Evolutionary conservation across 2,329 filamentous ascomycete genomes (phyloP).

Genomic region (Cladorrhinum sp.): DNA sequence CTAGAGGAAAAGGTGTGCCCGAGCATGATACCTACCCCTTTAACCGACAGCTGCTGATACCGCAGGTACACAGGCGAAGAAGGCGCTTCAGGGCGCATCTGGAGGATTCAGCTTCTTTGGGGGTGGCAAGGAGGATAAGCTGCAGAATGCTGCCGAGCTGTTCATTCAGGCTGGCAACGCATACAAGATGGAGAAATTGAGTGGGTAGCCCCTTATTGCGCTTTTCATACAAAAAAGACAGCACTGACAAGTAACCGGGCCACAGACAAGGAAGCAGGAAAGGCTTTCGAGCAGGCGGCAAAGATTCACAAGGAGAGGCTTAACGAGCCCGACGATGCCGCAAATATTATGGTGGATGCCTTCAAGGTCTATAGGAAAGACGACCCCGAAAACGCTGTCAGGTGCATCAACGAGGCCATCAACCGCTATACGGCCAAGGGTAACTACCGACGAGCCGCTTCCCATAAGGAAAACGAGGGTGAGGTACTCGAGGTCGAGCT

Average conservation of each 20-base stretch:
- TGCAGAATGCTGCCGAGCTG: slow-evolving; percentile 81
- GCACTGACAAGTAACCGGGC: slow-evolving; percentile 2
- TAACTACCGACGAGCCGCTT: slow-evolving; percentile 86
- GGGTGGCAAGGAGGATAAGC: slow-evolving; percentile 81
- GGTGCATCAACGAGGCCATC: slow-evolving; percentile 77
- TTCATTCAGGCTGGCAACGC: slow-evolving; percentile 89
- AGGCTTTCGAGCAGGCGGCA: slow-evolving; percentile 85
- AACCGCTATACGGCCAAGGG: slow-evolving; percentile 83
- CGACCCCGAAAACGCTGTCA: slow-evolving; percentile 76
- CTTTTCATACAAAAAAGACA: neutral
- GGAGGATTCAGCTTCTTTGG: slow-evolving; percentile 89
- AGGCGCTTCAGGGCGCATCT: slow-evolving; percentile 68
- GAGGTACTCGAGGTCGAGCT: slow-evolving; percentile 83
- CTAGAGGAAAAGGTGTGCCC: slow-evolving; percentile 29
- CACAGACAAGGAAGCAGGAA: slow-evolving; percentile 77
- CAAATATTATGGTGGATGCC: slow-evolving; percentile 82
- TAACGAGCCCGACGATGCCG: slow-evolving; percentile 88
- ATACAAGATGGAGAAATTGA: slow-evolving; percentile 82
- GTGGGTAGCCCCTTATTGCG: slow-evolving; percentile 42
- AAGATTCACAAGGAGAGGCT: slow-evolving; percentile 74
- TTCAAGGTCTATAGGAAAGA: slow-evolving; percentile 93
- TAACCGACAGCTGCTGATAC: slow-evolving; percentile 15
- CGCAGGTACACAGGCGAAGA: slow-evolving; percentile 70
- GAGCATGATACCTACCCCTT: slow-evolving; percentile 3
- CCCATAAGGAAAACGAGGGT: slow-evolving; percentile 83